Base-by-base conservation (phyloP, 257 asterid genomes). In the Galeopsis tetrahit region DNA sequence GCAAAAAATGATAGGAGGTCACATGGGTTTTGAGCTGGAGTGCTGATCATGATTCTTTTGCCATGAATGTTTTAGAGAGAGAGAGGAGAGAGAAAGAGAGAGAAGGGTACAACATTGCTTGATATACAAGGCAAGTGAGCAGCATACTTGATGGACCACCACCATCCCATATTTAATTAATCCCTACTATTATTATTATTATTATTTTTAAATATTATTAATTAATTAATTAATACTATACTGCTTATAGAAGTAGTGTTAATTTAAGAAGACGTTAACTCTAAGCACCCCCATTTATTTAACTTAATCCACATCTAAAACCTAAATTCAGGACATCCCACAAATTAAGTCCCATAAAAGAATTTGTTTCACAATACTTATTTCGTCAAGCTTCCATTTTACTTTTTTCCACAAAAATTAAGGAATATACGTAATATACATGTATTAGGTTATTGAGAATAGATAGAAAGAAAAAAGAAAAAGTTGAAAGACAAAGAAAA, bases 121-220 rank as follows among this genome's bases (percentile, higher is more conserved):
- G 97, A 85, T 81, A 81, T 83, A 85, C 93, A 90, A 90, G 98
- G 96, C 86, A 93, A 82, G 66, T 82, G 78, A 80, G 82, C 85
- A 74, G 77, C 75, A 74, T 81, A 82, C 87, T 86, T 83, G 89
- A 83, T 90, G 96, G 92, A 82, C 92, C 88, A 81, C 96, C 95
- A 78, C 84, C 90, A 58, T 49, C 77, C 78, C 65, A 80, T 53
- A 14, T 28, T 39, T 72, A 59, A 38, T 78, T 53, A 59, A 38
- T 78, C 44, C 44, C 67, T n/a, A 57, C 31, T 34, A 44, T 2
- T 10, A 5, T 40, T 43, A 48, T 68, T n/a, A n/a, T n/a, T n/a
- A n/a, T n/a, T n/a, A n/a, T n/a, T n/a, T 3, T 36, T 21, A 21
- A 3, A n/a, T 13, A 46, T 58, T 62, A 79, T 21, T 21, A 21